Evolutionary conservation across 768 basidiomycete species (phyloP).

Genomic region (Neoboletus brunneissimus): DNA sequence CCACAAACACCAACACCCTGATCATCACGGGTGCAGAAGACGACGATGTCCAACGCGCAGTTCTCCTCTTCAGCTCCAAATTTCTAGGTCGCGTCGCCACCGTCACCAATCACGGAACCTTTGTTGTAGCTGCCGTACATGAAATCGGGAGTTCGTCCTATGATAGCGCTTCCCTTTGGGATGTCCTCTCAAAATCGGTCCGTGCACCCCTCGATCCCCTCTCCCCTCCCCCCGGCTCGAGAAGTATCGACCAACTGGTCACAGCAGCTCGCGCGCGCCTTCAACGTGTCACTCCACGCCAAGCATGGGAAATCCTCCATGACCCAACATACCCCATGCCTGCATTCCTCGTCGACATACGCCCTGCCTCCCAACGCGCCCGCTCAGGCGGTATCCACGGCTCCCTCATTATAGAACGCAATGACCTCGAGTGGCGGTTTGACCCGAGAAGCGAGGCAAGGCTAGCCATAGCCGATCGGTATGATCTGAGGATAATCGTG

Average conservation of each 20-base stretch:
- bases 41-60: conserved; percentile 62
- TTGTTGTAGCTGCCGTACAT: conserved; percentile 47
- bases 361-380: conserved; percentile 59
- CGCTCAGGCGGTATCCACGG: conserved; percentile 60
- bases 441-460: conserved; percentile 63
- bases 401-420: conserved; percentile 71
- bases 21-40: conserved; percentile 57
- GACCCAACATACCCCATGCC: conserved; percentile 53
- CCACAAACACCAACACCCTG: conserved; percentile 40
- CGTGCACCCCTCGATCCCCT: conserved; percentile 59
- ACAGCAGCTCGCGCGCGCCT: conserved; percentile 57
- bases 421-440: conserved; percentile 76
- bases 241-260: conserved; percentile 56
- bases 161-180: conserved; percentile 68
- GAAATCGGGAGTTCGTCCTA: conserved; percentile 53
- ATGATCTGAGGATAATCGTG: conserved; percentile 70
- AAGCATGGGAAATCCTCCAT: conserved; percentile 61
- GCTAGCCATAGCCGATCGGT: conserved; percentile 67
- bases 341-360: conserved; percentile 75
- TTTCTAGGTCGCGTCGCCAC: conserved; percentile 60
- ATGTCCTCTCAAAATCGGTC: conserved; percentile 64
- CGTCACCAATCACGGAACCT: conserved; percentile 34
- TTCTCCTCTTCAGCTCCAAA: conserved; percentile 62
- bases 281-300: conserved; percentile 56
- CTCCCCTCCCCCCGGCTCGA: conserved; percentile 61